Conservation (phyloP, 2,329 filamentous ascomycete genomes). For the Anthostomella pinea region DNA sequence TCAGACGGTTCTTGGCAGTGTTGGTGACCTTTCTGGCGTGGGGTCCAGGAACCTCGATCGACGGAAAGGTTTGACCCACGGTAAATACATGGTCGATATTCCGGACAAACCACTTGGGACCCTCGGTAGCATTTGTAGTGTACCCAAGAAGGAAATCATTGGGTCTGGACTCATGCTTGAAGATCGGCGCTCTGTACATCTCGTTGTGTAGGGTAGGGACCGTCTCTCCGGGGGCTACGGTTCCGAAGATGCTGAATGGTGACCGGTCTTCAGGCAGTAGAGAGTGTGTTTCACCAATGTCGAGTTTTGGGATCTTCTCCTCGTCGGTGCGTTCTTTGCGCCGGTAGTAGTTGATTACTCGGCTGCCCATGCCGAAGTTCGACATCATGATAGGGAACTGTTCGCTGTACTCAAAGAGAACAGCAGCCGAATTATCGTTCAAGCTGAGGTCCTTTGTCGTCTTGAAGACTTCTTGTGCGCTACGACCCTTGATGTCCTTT, state of each 20-base stretch:
- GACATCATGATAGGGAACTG: constrained; percentile 88
- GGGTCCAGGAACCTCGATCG: constrained; percentile 86
- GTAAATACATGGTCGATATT: constrained; percentile 89
- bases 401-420: constrained; percentile 94
- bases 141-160: constrained; percentile 87
- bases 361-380: constrained; percentile 96
- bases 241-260: constrained; percentile 91
- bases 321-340: constrained; percentile 73
- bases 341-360: constrained; percentile 94
- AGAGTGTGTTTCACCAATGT: constrained; percentile 85
- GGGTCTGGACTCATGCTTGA: constrained; percentile 73
- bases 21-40: constrained; percentile 95
- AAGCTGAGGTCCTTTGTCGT: constrained; percentile 80
- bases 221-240: constrained; percentile 85
- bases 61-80: constrained; percentile 90
- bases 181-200: constrained; percentile 93
- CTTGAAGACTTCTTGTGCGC: constrained; percentile 74
- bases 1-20: constrained; percentile 92
- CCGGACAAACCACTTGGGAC: constrained; percentile 76
- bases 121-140: constrained; percentile 74
- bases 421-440: constrained; percentile 81
- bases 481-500: constrained; percentile 78
- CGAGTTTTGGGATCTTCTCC: constrained; percentile 73
- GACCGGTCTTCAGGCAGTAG: constrained; percentile 92
- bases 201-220: constrained; percentile 90